Evolutionary conservation across 257 asterid species (phyloP).

Genomic region (Solanum dulcamara): DNA sequence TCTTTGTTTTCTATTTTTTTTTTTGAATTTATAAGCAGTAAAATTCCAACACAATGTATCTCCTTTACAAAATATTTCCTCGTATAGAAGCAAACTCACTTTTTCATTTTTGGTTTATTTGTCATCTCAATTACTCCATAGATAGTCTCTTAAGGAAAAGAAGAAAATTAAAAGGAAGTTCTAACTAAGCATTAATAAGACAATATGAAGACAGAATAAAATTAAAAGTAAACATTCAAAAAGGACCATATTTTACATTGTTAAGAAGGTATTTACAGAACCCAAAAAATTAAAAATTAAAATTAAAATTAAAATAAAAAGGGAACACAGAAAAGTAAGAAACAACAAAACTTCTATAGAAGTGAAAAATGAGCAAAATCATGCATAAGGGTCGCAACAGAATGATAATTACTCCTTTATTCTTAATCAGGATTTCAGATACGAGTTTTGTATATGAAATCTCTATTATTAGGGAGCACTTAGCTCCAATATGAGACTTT

Average conservation of each 20-base stretch:
- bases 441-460: background rate
- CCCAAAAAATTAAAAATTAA: background rate
- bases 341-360: background rate
- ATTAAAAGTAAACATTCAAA: background rate
- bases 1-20: too few relatives aligned
- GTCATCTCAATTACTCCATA: background rate
- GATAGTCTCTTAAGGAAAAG: background rate
- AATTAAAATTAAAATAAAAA: too few relatives aligned
- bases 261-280: background rate
- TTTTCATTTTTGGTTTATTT: background rate
- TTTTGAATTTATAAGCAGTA: background rate
- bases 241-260: constrained; percentile 1
- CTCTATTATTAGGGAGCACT: background rate
- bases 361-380: background rate
- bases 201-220: background rate
- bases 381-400: accelerated
- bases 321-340: background rate
- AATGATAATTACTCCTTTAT: background rate
- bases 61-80: background rate
- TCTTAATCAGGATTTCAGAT: background rate
- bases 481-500: too few relatives aligned
- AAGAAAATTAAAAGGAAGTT: background rate
- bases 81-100: background rate
- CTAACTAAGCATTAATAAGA: background rate
- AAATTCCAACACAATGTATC: background rate